These are phyloP conservation scores for Xerocomus minutiporus DNA, from an alignment of 1,284 basidiomycete species.

Conservation along the genomic window DNA sequence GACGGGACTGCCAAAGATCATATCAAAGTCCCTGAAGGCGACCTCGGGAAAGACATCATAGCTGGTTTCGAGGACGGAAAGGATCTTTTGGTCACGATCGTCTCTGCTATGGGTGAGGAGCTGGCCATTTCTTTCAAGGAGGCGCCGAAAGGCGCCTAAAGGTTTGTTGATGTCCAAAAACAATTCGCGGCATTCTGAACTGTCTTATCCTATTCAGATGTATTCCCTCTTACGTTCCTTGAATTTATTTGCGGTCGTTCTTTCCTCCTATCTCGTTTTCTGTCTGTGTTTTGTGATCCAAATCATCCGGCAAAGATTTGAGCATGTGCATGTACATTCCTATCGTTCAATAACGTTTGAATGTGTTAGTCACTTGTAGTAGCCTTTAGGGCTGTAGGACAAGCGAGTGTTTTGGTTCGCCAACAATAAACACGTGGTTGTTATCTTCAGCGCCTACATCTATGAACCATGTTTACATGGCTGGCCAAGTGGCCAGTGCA, in stretches of 20 bases:
- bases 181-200: background rate
- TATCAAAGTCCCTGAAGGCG: constrained; percentile 87
- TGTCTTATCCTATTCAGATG: background rate
- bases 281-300: constrained; percentile 9
- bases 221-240: constrained; percentile 5
- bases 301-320: constrained; percentile 20
- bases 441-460: background rate
- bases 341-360: constrained; percentile 24
- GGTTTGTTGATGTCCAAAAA: constrained; percentile 10
- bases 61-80: constrained; percentile 81
- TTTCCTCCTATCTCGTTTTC: constrained; percentile 4
- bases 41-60: constrained; percentile 76
- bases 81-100: constrained; percentile 85
- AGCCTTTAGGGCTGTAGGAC: constrained; percentile 18
- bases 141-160: constrained; percentile 58
- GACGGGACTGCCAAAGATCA: constrained; percentile 92
- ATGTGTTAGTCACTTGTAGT: constrained; percentile 30
- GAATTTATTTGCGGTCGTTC: constrained; percentile 17
- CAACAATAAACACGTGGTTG: background rate
- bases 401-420: background rate
- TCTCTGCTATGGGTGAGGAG: constrained; percentile 90
- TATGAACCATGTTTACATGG: no score
- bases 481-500: background rate
- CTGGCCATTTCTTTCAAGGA: constrained; percentile 87
- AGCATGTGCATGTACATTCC: constrained; percentile 28